These are phyloP conservation scores for Mallotus repandus DNA, from an alignment of 441 rosid genomes.

Conservation along the genomic window DNA sequence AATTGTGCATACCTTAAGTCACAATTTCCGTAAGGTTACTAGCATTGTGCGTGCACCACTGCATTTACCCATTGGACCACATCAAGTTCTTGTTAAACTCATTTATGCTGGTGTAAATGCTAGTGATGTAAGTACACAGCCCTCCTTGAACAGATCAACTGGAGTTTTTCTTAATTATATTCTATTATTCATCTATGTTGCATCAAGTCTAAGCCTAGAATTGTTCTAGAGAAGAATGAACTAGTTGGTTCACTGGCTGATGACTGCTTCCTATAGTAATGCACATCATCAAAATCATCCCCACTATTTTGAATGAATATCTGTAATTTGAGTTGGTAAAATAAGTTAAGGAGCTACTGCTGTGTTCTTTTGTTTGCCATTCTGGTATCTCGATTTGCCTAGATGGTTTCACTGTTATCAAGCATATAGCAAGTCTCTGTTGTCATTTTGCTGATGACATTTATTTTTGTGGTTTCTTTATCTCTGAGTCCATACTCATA, in stretches of 20 bases:
- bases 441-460: neutral
- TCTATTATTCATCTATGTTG: neutral
- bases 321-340: neutral
- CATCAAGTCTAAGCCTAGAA: neutral
- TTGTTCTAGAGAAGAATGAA: conserved; percentile 2
- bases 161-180: neutral
- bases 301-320: neutral
- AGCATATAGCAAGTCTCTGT: conserved; percentile 2
- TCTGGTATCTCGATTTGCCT: neutral
- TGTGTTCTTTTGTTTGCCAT: neutral
- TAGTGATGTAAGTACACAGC: conserved; percentile 82
- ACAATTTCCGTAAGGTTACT: conserved; percentile 88
- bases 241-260: conserved; percentile 3
- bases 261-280: conserved; percentile 1
- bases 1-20: conserved; percentile 81
- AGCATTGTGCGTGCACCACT: conserved; percentile 48
- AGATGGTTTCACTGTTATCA: conserved; percentile 1
- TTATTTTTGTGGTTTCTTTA: neutral
- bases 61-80: conserved; percentile 62
- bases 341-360: neutral
- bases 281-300: neutral
- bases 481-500: neutral
- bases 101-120: conserved; percentile 97
- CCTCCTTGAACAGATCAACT: conserved; percentile 20
- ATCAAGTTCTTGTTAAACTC: conserved; percentile 79